These are phyloP conservation scores for Vanderwaltozyma verrucispora DNA, from an alignment of 805 yeast genomes.

Conservation along the genomic window DNA sequence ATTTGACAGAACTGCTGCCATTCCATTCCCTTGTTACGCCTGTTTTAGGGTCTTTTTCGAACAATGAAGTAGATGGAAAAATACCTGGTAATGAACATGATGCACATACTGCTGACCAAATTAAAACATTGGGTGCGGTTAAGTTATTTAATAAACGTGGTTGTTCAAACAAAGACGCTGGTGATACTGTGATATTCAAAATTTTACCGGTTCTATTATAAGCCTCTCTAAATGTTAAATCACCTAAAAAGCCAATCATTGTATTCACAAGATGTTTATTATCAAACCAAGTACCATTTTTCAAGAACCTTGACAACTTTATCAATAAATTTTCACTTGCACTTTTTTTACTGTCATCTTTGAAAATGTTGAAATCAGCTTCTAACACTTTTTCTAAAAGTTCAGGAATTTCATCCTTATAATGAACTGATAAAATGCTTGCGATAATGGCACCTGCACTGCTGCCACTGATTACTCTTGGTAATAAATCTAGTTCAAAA, in stretches of 20 bases:
- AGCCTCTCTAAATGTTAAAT: slow-evolving; percentile 85
- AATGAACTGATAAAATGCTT: slow-evolving; percentile 70
- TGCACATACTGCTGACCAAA: slow-evolving; percentile 83
- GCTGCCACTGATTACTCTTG: slow-evolving; percentile 82
- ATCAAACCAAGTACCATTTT: slow-evolving; percentile 84
- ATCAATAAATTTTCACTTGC: slow-evolving; percentile 40
- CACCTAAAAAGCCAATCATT: slow-evolving; percentile 70
- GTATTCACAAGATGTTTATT: slow-evolving; percentile 58
- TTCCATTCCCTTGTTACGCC: slow-evolving; percentile 76
- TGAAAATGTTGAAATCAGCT: slow-evolving; percentile 42
- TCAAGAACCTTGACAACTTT: slow-evolving; percentile 49
- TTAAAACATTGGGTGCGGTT: slow-evolving; percentile 67
- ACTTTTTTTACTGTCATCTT: slow-evolving; percentile 40
- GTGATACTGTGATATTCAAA: slow-evolving; percentile 83
- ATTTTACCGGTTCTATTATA: slow-evolving; percentile 87
- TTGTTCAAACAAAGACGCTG: slow-evolving; percentile 81
- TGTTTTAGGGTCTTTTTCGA: slow-evolving; percentile 69
- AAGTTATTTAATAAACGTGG: slow-evolving; percentile 70
- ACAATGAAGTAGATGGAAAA: slow-evolving; percentile 71
- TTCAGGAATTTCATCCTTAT: slow-evolving; percentile 57
- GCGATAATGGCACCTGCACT: slow-evolving; percentile 95
- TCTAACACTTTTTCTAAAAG: slow-evolving; percentile 37
- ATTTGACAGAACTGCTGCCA: slow-evolving; percentile 51
- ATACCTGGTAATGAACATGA: slow-evolving; percentile 89
- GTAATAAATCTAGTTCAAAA: slow-evolving; percentile 61